These are phyloP conservation scores for Leccinum sublutescens DNA, from an alignment of 768 basidiomycete genomes.

Conservation along the genomic window DNA sequence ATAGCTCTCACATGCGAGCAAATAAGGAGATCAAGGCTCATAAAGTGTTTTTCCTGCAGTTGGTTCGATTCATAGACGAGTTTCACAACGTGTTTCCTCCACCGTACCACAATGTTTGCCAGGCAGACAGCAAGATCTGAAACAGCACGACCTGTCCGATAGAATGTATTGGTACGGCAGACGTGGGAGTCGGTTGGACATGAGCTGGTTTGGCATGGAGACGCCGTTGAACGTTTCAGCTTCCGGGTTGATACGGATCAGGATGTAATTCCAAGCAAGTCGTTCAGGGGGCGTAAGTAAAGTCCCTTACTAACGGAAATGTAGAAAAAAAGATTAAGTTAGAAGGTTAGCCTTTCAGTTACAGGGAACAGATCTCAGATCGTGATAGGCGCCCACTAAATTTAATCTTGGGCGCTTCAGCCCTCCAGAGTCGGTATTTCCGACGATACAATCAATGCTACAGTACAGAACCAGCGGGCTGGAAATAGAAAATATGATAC, in stretches of 20 bases:
- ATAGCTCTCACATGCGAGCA: too few species aligned
- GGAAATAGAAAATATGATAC: not conserved
- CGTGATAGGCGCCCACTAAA: not conserved
- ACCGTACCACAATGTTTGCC: not conserved
- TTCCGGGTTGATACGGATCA: not conserved
- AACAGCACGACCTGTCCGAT: not conserved
- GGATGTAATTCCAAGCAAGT: not conserved
- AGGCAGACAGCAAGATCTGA: not conserved
- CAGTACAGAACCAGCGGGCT: constrained; percentile 5
- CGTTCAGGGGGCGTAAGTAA: not conserved
- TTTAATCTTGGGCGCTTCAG: not conserved
- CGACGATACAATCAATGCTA: not conserved
- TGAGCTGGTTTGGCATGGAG: not conserved
- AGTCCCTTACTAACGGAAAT: not conserved
- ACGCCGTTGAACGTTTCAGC: not conserved
- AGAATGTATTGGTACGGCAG: not conserved
- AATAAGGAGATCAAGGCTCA: too few species aligned
- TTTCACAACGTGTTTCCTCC: not conserved
- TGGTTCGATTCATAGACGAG: not conserved
- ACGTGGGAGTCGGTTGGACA: not conserved
- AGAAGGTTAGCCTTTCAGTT: constrained; percentile 23
- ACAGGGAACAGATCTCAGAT: constrained; percentile 20
- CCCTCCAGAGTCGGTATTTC: not conserved
- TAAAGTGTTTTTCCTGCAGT: too few species aligned
- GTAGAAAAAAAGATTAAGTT: constrained; percentile 5